A percentile compares a stretch with the other conserved stretches of the same genome.
Conservation (phyloP, 2,329 filamentous ascomycete genomes). For the Pyrenochaeta sp. region DNA sequence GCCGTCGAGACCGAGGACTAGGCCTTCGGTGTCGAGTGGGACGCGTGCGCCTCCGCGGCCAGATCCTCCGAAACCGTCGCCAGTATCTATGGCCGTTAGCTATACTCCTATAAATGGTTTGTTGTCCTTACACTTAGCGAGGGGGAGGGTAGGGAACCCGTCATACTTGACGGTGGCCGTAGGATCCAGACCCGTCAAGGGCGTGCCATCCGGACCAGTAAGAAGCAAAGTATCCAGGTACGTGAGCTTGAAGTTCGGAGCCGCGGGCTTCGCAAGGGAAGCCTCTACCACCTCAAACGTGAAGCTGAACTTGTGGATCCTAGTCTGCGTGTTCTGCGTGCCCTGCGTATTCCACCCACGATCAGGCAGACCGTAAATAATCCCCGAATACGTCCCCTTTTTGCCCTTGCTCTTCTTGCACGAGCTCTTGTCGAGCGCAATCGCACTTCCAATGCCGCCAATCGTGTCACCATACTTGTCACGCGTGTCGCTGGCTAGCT, state of each 20-base stretch:
- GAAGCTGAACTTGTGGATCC: slow-evolving; percentile 73
- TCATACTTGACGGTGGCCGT: slow-evolving; percentile 54
- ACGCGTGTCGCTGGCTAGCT: slow-evolving; percentile 63
- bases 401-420: slow-evolving; percentile 64
- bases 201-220: slow-evolving; percentile 68
- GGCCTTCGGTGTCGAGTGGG: slow-evolving; percentile 71
- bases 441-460: slow-evolving; percentile 71
- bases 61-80: slow-evolving; percentile 71
- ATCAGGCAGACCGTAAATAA: slow-evolving; percentile 71
- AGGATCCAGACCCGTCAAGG: slow-evolving; percentile 57
- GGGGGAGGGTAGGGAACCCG: slow-evolving; percentile 69
- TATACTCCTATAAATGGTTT: neutral
- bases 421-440: slow-evolving; percentile 66
- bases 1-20: slow-evolving; percentile 67
- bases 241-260: slow-evolving; percentile 67
- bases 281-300: slow-evolving; percentile 65
- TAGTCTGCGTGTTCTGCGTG: slow-evolving; percentile 72
- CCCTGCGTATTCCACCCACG: slow-evolving; percentile 77
- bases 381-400: slow-evolving; percentile 63
- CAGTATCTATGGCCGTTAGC: slow-evolving; percentile 52
- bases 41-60: slow-evolving; percentile 68
- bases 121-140: slow-evolving; percentile 59
- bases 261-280: slow-evolving; percentile 61
- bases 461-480: slow-evolving; percentile 77
- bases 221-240: slow-evolving; percentile 73